phyloP scores from a whole-genome alignment of 805 yeast genomes.

The Candida insectalens region DNA sequence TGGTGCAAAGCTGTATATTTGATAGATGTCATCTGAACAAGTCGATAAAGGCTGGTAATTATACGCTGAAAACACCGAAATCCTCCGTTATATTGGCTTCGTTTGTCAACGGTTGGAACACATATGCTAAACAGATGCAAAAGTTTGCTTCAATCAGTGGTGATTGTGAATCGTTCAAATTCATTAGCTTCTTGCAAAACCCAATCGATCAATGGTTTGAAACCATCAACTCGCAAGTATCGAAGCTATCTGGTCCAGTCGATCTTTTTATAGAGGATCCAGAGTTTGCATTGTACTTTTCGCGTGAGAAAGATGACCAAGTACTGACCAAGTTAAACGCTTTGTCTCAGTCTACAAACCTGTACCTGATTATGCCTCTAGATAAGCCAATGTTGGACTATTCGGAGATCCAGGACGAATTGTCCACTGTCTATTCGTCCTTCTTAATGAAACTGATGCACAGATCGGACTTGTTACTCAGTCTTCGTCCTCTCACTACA shows the following conservation, averaged over 20 bases:
- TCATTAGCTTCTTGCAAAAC: slow-evolving; percentile 29
- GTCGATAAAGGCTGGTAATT: slow-evolving; percentile 15
- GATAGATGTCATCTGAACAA: slow-evolving; percentile 36
- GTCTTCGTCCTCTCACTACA: slow-evolving; percentile 58
- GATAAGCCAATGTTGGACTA: slow-evolving; percentile 15
- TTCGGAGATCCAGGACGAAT: slow-evolving; percentile 10
- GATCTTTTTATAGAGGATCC: slow-evolving; percentile 21
- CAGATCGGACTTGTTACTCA: slow-evolving; percentile 41
- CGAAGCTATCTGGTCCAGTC: slow-evolving; percentile 13
- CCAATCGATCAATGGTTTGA: slow-evolving; percentile 22
- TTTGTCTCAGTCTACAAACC: slow-evolving; percentile 13
- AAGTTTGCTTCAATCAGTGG: slow-evolving; percentile 26
- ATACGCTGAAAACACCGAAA: slow-evolving; percentile 10
- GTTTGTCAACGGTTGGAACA: slow-evolving; percentile 12
- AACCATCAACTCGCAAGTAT: slow-evolving; percentile 4
- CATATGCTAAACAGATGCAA: slow-evolving; percentile 24
- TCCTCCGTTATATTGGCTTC: slow-evolving; percentile 30
- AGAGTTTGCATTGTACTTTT: slow-evolving; percentile 16
- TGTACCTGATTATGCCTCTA: slow-evolving; percentile 13
- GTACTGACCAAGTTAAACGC: slow-evolving; percentile 11
- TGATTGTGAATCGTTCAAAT: slow-evolving; percentile 20
- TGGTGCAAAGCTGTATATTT: slow-evolving; percentile 40
- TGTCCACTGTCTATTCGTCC: slow-evolving; percentile 30
- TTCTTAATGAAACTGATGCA: slow-evolving; percentile 39
- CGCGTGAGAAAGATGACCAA: slow-evolving; percentile 3